Base-by-base conservation (phyloP, 352 stramenopile species). In the Vaucheria bursata region DNA sequence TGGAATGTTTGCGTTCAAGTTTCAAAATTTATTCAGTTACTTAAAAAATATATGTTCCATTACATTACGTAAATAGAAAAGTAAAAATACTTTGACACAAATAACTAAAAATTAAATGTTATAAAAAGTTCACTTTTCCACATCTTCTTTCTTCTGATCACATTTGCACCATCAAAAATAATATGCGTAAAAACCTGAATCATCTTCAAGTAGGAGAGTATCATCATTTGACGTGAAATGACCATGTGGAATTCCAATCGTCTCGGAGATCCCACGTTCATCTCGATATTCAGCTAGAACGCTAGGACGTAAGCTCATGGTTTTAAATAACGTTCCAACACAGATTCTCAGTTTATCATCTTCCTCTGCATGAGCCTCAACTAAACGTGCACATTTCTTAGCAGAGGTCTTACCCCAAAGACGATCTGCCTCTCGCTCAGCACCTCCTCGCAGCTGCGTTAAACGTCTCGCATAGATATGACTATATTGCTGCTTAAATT, bases 381-480 rank as follows among this genome's bases (percentile, higher is more conserved):
- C n/a, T 1, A 8, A n/a, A 39, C 40, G 49, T 71, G 25, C 35
- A 70, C n/a, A 29, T 12, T 35, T 3, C 65, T 3, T 0, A 35
- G 31, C 31, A 31, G 31, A 18, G 18, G 64, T 66, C 35, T 5
- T 38, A n/a, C 35, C 31, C 18, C n/a, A 31, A 29, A 71, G 25
- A 66, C 18, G 32, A 70, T 1, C 25, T 6, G 31, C 34, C 0
- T 34, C n/a, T 29, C 34, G 38, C 0, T n/a, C 75, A 36, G 94
- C 85, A 0, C 86, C 75, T 33, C 89, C 85, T 33, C 90, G 89
- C 59, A 95, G 87, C 75, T 85, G 79, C 71, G 86, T 80, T 76
- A 94, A 77, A 0, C 91, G 89, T 77, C 85, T 91, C 74, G 92
- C 87, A 84, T 96, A 96, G 39, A 96, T 90, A 84, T 95, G 90